A percentile compares a stretch with the other conserved stretches of the same genome.
Conservation (phyloP, 352 stramenopile species). For the Phytopythium delawarense region DNA sequence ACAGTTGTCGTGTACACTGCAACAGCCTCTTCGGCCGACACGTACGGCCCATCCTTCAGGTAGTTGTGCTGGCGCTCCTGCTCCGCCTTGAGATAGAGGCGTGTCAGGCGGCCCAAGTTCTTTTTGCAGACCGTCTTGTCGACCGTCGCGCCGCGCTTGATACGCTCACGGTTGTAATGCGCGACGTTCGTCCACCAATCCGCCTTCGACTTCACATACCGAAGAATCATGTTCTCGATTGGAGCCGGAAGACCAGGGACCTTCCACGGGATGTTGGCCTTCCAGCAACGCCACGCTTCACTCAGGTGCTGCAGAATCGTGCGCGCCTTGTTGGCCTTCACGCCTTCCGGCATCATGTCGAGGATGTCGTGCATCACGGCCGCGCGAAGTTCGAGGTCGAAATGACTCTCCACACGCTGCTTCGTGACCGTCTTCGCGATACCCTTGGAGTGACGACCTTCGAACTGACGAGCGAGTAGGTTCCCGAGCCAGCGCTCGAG, state of each 20-base stretch:
- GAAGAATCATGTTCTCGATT: constrained; percentile 99
- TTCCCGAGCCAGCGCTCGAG: constrained; percentile 99
- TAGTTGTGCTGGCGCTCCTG: constrained; percentile 99
- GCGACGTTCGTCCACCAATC: constrained; percentile 99
- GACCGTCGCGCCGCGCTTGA: constrained; percentile 98
- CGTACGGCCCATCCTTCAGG: constrained; percentile 98
- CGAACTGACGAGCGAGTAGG: constrained; percentile 98
- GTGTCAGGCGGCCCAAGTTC: constrained; percentile 97
- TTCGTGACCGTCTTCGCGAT: constrained; percentile 99
- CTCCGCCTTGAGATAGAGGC: constrained; percentile 99
- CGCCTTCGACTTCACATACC: constrained; percentile 99
- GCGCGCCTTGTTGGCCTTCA: constrained; percentile 99
- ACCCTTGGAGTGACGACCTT: constrained; percentile 98
- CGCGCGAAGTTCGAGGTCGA: constrained; percentile 98
- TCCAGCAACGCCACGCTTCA: constrained; percentile 98
- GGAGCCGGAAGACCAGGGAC: constrained; percentile 98
- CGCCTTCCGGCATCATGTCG: constrained; percentile 99
- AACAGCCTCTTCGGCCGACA: constrained; percentile 98
- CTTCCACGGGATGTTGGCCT: constrained; percentile 99
- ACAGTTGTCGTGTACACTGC: constrained; percentile 99
- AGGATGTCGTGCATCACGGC: constrained; percentile 99
- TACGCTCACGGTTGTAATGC: constrained; percentile 99
- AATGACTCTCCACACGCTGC: constrained; percentile 99
- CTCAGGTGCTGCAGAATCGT: constrained; percentile 98
- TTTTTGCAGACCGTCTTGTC: constrained; percentile 99